Evolutionary conservation across 1,139 yeast genomes (phyloP).

Genomic region (Suhomyces choctaworum): DNA sequence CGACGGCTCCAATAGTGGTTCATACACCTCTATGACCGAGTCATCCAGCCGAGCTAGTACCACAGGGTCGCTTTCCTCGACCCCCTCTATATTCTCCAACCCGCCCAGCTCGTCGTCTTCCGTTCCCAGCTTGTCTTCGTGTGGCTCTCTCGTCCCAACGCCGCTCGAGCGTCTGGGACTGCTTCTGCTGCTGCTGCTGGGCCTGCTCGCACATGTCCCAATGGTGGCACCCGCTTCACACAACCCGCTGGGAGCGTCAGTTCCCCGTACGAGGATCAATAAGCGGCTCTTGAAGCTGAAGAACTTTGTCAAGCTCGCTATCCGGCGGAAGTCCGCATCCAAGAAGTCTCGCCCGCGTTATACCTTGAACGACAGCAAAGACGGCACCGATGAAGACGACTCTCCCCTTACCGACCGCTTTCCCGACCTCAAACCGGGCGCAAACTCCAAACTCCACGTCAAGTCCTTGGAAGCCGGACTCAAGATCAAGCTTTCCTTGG

Average conservation of each 20-base stretch:
- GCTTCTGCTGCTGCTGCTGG: no score
- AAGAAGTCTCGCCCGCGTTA: slow-evolving; percentile 18
- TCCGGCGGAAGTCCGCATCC: slow-evolving; percentile 35
- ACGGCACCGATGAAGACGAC: neutral
- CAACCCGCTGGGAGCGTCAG: neutral
- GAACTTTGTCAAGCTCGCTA: slow-evolving; percentile 40
- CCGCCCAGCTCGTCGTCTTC: neutral
- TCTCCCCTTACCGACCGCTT: neutral
- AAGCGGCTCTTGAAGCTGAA: slow-evolving; percentile 22
- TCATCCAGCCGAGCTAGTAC: no score
- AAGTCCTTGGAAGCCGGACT: slow-evolving; percentile 56
- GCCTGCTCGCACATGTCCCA: no score
- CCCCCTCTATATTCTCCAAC: neutral
- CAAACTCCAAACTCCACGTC: slow-evolving; percentile 43
- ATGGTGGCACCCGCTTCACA: no score
- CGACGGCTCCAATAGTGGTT: neutral
- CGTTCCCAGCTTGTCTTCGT: neutral
- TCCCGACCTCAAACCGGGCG: neutral
- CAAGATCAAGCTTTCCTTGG: slow-evolving; percentile 47
- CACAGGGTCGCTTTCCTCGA: neutral
- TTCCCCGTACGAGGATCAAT: slow-evolving; percentile 28
- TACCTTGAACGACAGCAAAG: slow-evolving; percentile 3
- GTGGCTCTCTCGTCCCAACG: neutral
- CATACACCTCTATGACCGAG: neutral
- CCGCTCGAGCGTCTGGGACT: neutral